Conservation (phyloP, 1,284 basidiomycete species). For the Cutaneotrichosporon sp. region DNA sequence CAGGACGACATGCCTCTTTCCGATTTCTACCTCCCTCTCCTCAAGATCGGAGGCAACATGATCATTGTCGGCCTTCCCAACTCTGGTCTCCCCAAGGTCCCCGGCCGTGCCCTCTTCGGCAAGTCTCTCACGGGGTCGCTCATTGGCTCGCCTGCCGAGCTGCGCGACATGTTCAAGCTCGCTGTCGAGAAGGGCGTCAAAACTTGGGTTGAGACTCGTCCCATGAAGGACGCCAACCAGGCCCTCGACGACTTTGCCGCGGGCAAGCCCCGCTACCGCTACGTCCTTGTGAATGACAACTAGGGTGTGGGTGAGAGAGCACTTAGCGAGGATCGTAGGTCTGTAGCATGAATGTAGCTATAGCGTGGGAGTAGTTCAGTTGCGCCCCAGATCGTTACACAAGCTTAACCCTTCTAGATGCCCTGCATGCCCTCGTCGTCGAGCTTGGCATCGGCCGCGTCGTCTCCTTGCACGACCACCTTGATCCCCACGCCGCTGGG, state of each 20-base stretch:
- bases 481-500: constrained; percentile 71
- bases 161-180: constrained; percentile 52
- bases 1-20: constrained; percentile 39
- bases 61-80: constrained; percentile 52
- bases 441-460: constrained; percentile 39
- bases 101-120: constrained; percentile 16
- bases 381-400: not conserved
- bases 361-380: not conserved
- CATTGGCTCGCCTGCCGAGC: constrained; percentile 53
- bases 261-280: constrained; percentile 55
- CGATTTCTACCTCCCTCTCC: constrained; percentile 42
- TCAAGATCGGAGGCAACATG: constrained; percentile 52
- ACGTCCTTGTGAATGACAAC: constrained; percentile 55
- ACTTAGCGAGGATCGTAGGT: not conserved
- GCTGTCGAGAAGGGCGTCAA: constrained; percentile 47
- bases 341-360: not conserved
- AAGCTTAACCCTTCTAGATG: not conserved
- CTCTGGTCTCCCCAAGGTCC: constrained; percentile 27
- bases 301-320: not conserved
- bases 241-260: constrained; percentile 54
- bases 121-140: constrained; percentile 41
- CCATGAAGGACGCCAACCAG: constrained; percentile 55
- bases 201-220: constrained; percentile 54
- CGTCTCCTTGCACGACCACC: constrained; percentile 53
- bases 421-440: constrained; percentile 17